Conservation (phyloP, 2,329 filamentous ascomycete species). For the Hysterium pulicare region DNA sequence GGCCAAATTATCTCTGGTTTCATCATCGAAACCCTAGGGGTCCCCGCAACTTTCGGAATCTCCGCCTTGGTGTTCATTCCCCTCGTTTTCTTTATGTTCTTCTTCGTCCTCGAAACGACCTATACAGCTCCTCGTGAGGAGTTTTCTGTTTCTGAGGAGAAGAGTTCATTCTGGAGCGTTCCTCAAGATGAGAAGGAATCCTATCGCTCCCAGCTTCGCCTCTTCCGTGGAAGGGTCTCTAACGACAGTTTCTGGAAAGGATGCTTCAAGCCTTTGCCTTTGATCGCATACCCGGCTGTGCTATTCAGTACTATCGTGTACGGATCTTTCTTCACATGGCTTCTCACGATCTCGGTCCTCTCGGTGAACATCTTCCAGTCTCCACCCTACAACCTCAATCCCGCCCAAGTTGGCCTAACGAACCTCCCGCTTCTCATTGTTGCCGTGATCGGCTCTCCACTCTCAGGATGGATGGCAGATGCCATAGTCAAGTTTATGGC, state of each 20-base stretch:
- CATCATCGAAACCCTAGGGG: constrained; percentile 39
- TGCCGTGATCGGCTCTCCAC: constrained; percentile 68
- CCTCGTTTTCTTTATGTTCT: constrained; percentile 42
- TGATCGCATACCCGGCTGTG: constrained; percentile 81
- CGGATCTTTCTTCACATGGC: constrained; percentile 89
- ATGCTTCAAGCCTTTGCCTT: constrained; percentile 61
- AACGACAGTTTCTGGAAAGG: constrained; percentile 32
- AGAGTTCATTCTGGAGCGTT: constrained; percentile 18
- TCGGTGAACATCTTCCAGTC: constrained; percentile 82
- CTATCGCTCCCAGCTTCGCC: constrained; percentile 20
- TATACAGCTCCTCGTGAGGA: constrained; percentile 27
- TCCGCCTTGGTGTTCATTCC: constrained; percentile 43
- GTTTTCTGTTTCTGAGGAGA: constrained; percentile 21
- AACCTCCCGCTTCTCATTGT: constrained; percentile 80
- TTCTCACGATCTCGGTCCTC: constrained; percentile 82
- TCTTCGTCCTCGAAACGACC: constrained; percentile 46
- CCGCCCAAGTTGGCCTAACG: constrained; percentile 74
- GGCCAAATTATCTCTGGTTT: constrained; percentile 45
- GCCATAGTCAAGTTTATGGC: constrained; percentile 69
- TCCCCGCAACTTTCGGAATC: constrained; percentile 43
- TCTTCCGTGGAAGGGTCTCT: constrained; percentile 29
- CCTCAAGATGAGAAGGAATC: constrained; percentile 18
- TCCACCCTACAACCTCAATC: constrained; percentile 75
- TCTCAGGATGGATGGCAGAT: constrained; percentile 73
- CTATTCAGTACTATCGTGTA: constrained; percentile 79